A percentile compares a stretch with the other conserved stretches of the same genome.
These are phyloP conservation scores for Oemleria cerasiformis DNA, from an alignment of 306 rosid genomes.

Conservation along the genomic window DNA sequence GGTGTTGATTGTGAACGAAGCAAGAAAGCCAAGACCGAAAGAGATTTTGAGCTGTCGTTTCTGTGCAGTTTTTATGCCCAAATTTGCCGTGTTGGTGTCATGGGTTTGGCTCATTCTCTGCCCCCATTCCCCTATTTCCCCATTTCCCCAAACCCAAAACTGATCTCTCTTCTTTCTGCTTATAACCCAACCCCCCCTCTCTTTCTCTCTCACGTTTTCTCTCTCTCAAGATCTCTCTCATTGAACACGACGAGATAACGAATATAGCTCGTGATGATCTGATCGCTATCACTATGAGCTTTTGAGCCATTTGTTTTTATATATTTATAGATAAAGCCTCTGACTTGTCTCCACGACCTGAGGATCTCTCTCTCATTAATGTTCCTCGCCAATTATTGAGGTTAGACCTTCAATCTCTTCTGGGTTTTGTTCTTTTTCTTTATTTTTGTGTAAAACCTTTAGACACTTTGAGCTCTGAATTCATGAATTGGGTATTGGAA, in stretches of 20 bases:
- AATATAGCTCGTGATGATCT: conserved; percentile 1
- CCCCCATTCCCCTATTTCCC: conserved; percentile 4
- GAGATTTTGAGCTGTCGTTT: conserved; percentile 6
- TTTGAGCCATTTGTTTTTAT: conserved; percentile 3
- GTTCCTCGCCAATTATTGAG: conserved; percentile 22
- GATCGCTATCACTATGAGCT: not conserved
- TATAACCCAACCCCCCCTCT: not conserved
- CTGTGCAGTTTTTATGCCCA: not conserved
- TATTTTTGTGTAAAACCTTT: not conserved
- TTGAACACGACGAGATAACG: conserved; percentile 12
- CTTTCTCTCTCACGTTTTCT: not conserved
- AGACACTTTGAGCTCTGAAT: not conserved
- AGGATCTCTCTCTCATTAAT: conserved; percentile 20
- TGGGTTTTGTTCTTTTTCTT: not conserved
- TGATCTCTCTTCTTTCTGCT: not conserved
- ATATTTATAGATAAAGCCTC: not conserved
- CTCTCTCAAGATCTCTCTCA: not conserved
- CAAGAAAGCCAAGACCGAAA: not conserved
- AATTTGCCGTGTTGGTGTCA: conserved; percentile 13
- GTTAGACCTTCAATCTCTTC: conserved; percentile 17
- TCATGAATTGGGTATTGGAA: conserved; percentile 1
- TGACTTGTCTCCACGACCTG: conserved; percentile 2
- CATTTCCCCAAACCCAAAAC: conserved; percentile 3
- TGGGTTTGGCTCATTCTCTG: conserved; percentile 16
- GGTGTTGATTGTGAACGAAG: conserved; percentile 15